These are phyloP conservation scores for Hibiscus trionum DNA, from an alignment of 345 rosid species.

Conservation along the genomic window DNA sequence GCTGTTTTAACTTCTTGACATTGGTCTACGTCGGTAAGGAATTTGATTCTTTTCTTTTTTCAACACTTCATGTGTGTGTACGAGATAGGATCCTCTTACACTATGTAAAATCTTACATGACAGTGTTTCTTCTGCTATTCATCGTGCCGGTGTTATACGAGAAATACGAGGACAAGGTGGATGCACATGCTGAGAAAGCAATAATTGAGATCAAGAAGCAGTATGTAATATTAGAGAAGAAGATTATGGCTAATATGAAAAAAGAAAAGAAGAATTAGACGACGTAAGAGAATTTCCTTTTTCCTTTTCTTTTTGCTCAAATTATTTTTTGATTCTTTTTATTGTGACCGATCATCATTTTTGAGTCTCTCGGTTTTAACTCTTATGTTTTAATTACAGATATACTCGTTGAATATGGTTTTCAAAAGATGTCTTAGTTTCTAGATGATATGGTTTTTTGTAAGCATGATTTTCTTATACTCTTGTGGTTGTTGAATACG, in stretches of 20 bases:
- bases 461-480: not conserved
- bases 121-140: slow-evolving; percentile 61
- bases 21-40: slow-evolving; percentile 60
- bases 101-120: not conserved
- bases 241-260: not conserved
- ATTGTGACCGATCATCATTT: not conserved
- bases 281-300: not conserved
- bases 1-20: slow-evolving; percentile 70
- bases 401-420: not conserved
- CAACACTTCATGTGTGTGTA: too few relatives aligned
- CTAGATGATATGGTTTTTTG: not conserved
- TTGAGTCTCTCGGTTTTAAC: not conserved
- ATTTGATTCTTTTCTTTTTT: not conserved
- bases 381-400: not conserved
- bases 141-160: slow-evolving; percentile 77
- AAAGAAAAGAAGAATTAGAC: not conserved
- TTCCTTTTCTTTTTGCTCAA: not conserved
- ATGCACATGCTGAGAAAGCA: slow-evolving; percentile 73
- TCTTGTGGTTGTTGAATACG: too few relatives aligned
- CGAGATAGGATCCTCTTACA: too few relatives aligned
- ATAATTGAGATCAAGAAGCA: slow-evolving; percentile 8
- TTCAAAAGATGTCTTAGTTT: not conserved
- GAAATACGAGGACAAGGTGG: slow-evolving; percentile 81
- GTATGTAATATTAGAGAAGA: not conserved
- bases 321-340: not conserved